Conservation (phyloP, 495 filamentous ascomycete species). For the Wilcoxina mikolae region DNA sequence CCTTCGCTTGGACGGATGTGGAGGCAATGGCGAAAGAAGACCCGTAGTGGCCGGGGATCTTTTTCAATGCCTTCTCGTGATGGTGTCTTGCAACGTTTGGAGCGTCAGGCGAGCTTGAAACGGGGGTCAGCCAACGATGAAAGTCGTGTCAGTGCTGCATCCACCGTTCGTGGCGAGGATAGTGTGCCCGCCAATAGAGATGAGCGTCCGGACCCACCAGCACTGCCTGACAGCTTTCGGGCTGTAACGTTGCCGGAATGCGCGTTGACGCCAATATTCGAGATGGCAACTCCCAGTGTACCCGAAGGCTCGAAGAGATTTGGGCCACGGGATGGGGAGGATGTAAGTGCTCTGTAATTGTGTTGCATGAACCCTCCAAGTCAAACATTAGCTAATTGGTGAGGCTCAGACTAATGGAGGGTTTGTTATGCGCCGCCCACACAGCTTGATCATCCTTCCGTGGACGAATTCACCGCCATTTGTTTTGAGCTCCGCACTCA, state of each 20-base stretch:
- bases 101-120: not conserved
- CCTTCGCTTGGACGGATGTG: slow-evolving; percentile 76
- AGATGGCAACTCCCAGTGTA: not conserved
- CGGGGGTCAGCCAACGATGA: not conserved
- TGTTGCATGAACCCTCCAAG: not conserved
- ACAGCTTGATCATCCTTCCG: slow-evolving; percentile 46
- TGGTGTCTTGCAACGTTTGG: not conserved
- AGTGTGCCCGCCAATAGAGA: not conserved
- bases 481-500: slow-evolving; percentile 9
- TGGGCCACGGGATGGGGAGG: not conserved
- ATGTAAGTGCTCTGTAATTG: not conserved
- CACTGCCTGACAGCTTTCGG: not conserved
- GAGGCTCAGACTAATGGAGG: slow-evolving; percentile 29
- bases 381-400: not conserved
- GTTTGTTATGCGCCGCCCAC: slow-evolving; percentile 42
- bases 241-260: not conserved
- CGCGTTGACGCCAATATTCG: not conserved
- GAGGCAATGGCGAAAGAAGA: slow-evolving; percentile 87
- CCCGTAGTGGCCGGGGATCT: slow-evolving; percentile 34
- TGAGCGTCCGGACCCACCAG: not conserved
- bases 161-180: not conserved
- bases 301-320: not conserved
- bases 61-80: slow-evolving; percentile 22
- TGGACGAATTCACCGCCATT: slow-evolving; percentile 23
- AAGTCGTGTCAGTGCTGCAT: not conserved